Percentiles rank a stretch among this genome's conserved stretches.
These are phyloP conservation scores for Colletotrichum brevisporum DNA, from an alignment of 2,329 filamentous ascomycete species.

Conservation along the genomic window DNA sequence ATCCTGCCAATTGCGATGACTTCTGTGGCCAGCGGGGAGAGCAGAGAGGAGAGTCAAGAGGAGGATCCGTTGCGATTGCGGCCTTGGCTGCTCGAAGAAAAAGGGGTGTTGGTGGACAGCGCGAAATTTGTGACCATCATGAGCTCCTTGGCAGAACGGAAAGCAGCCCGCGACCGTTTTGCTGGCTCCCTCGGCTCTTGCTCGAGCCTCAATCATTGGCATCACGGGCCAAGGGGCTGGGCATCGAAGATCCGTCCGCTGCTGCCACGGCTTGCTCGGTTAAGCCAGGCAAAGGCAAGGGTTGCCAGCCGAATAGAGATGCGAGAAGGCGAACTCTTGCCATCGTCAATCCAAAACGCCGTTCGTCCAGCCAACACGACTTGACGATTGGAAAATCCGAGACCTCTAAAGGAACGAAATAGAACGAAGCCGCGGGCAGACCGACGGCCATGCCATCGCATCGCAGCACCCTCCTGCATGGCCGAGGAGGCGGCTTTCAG, in stretches of 20 bases:
- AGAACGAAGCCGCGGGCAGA: too few relatives aligned
- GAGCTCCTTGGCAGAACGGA: not conserved
- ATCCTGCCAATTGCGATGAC: not conserved
- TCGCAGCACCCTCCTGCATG: too few relatives aligned
- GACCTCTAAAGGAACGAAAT: not conserved
- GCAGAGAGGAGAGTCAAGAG: not conserved
- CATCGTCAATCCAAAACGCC: not conserved
- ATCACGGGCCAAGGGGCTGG: conserved; percentile 36
- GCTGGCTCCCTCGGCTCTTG: conserved; percentile 14
- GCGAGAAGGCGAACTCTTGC: too few relatives aligned
- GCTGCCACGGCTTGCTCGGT: conserved; percentile 14
- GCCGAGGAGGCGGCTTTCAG: not conserved
- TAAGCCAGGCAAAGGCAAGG: not conserved
- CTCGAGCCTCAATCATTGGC: conserved; percentile 37
- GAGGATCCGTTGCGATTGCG: conserved; percentile 7
- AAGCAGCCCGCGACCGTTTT: not conserved
- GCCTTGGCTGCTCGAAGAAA: conserved; percentile 19
- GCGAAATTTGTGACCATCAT: not conserved
- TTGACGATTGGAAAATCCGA: not conserved
- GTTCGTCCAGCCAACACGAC: conserved; percentile 1
- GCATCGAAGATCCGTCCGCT: conserved; percentile 22
- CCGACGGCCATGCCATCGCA: too few relatives aligned
- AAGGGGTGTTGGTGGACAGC: not conserved
- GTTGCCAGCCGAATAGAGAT: not conserved
- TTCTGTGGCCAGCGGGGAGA: too few relatives aligned